Conservation (phyloP, 169 alveolate genomes). For the Eimeria praecox region DNA sequence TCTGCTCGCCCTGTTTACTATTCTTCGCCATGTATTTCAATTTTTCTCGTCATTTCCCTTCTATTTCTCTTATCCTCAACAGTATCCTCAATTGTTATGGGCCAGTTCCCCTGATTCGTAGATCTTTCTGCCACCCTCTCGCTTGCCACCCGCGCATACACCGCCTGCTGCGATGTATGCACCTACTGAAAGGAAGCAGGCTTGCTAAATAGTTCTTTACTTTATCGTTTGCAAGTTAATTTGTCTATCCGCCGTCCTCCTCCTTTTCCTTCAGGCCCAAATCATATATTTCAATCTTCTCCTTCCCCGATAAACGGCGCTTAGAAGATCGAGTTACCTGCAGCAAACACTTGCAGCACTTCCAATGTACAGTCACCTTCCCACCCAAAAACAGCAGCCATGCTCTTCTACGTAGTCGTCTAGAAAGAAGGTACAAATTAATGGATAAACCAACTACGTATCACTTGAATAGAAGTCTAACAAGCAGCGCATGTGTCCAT, state of each 20-base stretch:
- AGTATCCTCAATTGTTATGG: background rate
- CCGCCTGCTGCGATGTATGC: background rate
- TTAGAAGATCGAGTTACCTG: conserved; percentile 60
- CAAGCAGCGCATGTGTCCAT: too few species aligned
- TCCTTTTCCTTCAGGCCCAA: background rate
- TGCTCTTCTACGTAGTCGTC: background rate
- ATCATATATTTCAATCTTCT: background rate
- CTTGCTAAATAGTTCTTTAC: background rate
- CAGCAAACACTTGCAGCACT: background rate
- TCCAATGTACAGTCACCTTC: background rate
- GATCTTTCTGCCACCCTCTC: background rate
- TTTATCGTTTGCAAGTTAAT: background rate
- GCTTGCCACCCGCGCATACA: background rate
- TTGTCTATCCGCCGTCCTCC: background rate
- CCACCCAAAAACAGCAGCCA: background rate
- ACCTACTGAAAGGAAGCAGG: background rate
- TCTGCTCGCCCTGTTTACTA: background rate
- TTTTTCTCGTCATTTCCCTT: background rate
- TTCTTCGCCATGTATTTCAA: background rate
- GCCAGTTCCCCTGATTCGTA: background rate
- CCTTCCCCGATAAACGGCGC: background rate
- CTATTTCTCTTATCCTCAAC: background rate
- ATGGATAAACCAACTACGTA: too few species aligned
- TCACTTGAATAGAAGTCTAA: too few species aligned
- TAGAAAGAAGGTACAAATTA: background rate